Percentiles rank a stretch among this genome's conserved stretches.
These are phyloP conservation scores for Amanita rubescens DNA, from an alignment of 768 basidiomycete species.

Conservation along the genomic window DNA sequence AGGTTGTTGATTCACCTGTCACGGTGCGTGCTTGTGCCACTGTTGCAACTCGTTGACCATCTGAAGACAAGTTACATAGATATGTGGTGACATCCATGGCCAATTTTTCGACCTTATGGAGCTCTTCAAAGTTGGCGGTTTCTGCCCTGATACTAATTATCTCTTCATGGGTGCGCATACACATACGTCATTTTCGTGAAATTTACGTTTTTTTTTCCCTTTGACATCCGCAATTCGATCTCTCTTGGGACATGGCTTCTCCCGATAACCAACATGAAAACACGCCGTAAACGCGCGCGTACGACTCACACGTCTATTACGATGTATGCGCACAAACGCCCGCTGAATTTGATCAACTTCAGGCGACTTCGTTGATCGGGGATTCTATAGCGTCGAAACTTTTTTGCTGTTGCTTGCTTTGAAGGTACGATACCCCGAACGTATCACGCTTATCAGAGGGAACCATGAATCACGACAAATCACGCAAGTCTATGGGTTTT, in stretches of 20 bases:
- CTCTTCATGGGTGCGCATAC: conserved; percentile 81
- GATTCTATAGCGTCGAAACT: conserved; percentile 95
- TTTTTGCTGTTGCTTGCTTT: conserved; percentile 90
- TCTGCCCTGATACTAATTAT: conserved; percentile 90
- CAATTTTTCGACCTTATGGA: conserved; percentile 97
- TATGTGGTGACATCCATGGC: conserved; percentile 95
- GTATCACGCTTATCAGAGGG: conserved; percentile 93
- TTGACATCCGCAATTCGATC: conserved; percentile 1
- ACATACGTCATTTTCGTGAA: background rate
- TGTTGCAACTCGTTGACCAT: conserved; percentile 8
- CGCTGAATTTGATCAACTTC: background rate
- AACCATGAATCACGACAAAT: conserved; percentile 98
- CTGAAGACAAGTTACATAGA: conserved; percentile 32
- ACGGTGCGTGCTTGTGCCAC: conserved; percentile 55
- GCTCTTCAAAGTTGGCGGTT: conserved; percentile 87
- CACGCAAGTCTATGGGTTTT: conserved; percentile 92
- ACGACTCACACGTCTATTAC: background rate
- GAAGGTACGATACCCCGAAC: conserved; percentile 96
- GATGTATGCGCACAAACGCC: background rate
- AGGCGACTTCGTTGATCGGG: conserved; percentile 98
- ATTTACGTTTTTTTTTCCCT: background rate
- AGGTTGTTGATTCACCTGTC: conserved; percentile 91
- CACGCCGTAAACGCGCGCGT: background rate
- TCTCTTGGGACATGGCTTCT: conserved; percentile 3
- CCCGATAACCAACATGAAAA: background rate